These are phyloP conservation scores for Picochlorum costavermella DNA, from an alignment of 139 green algal genomes.

Conservation along the genomic window DNA sequence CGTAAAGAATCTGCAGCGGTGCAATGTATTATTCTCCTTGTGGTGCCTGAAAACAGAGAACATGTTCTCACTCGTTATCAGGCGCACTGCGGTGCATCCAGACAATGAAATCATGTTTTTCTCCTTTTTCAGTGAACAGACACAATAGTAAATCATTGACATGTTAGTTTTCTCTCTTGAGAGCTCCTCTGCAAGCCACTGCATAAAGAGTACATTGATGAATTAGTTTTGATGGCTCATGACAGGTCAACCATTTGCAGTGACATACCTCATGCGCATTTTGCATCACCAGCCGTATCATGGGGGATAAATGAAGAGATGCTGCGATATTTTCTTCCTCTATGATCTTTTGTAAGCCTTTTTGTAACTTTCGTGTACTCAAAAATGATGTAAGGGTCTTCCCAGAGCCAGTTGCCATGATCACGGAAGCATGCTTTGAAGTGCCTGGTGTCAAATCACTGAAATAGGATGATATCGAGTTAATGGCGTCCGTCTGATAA, in stretches of 20 bases:
- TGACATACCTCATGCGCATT: constrained; percentile 1
- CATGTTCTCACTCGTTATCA: not conserved
- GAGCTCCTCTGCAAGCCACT: constrained; percentile 7
- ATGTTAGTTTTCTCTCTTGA: not conserved
- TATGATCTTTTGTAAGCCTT: no score
- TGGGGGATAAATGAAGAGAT: constrained; percentile 5
- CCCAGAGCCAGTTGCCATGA: constrained; percentile 1
- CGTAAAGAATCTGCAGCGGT: constrained; percentile 2
- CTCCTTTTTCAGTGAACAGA: not conserved
- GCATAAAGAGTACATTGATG: not conserved
- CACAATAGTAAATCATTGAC: not conserved
- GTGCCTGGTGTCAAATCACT: not conserved
- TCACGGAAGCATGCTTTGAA: not conserved
- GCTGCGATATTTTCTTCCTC: not conserved
- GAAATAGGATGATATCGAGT: not conserved
- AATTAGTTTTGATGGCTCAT: not conserved
- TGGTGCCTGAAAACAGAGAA: not conserved
- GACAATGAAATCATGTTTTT: not conserved
- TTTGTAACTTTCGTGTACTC: not conserved
- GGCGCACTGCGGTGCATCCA: not conserved
- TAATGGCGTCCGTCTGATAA: not conserved
- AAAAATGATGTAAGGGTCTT: not conserved
- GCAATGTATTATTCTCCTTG: not conserved
- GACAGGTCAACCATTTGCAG: not conserved
- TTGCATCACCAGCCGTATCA: constrained; percentile 4